phyloP scores from a whole-genome alignment of 768 basidiomycete species.

The Mycena crocata region DNA sequence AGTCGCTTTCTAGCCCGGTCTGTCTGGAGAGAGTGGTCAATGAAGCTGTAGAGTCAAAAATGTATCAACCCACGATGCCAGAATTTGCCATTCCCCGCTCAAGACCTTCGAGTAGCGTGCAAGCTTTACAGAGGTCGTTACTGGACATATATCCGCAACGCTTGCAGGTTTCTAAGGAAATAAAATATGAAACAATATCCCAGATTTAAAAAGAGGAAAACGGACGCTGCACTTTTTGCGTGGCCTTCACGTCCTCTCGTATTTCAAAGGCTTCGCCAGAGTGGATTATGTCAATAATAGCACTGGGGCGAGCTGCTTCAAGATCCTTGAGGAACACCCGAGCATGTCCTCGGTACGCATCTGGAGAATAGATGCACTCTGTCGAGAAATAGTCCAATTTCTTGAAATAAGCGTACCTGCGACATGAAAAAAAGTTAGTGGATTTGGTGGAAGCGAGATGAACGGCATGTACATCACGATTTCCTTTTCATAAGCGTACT shows the following conservation, averaged over 20 bases:
- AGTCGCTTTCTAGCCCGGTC: slow-evolving; percentile 75
- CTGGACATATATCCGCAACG: slow-evolving; percentile 97
- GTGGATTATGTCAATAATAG: slow-evolving; percentile 98
- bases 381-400: slow-evolving; percentile 99
- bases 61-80: slow-evolving; percentile 63
- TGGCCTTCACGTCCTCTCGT: slow-evolving; percentile 84
- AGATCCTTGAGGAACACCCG: slow-evolving; percentile 94
- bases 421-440: background rate
- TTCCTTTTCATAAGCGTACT: slow-evolving; percentile 99
- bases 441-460: background rate
- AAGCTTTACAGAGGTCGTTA: slow-evolving; percentile 97
- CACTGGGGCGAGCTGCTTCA: slow-evolving; percentile 92
- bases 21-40: slow-evolving; percentile 56
- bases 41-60: background rate
- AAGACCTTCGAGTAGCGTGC: slow-evolving; percentile 89
- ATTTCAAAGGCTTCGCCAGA: slow-evolving; percentile 94
- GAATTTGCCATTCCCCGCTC: slow-evolving; percentile 82
- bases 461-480: slow-evolving; percentile 88
- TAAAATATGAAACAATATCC: slow-evolving; percentile 20
- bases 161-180: slow-evolving; percentile 80
- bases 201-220: slow-evolving; percentile 25
- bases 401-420: slow-evolving; percentile 98
- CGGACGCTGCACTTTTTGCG: slow-evolving; percentile 88
- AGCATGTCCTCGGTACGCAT: slow-evolving; percentile 97
- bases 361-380: slow-evolving; percentile 98